Base-by-base conservation (phyloP, 2,329 filamentous ascomycete species). In the Elsinoe batatas region DNA sequence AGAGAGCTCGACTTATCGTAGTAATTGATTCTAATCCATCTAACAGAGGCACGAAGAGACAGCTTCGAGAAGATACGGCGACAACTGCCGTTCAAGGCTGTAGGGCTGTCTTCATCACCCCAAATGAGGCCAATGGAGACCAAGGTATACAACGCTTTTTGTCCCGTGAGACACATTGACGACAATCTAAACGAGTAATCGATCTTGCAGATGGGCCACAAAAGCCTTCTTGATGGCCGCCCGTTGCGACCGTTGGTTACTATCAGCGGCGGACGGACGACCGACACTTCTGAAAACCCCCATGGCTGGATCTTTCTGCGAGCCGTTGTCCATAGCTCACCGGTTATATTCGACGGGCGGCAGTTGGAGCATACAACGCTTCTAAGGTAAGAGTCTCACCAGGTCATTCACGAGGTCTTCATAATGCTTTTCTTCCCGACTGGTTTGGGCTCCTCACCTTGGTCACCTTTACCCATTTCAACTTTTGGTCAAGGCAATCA, bases 271-370 rank as follows among this genome's bases (percentile, higher is more conserved):
- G 26, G 15, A 55, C 36, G 32, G 40, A 44, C 53, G 37, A 46
- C 40, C 8, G 38, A 40, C 53, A 42, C 37, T 26, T 35, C 22
- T 26, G 18, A 26, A 42, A 55, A 55, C 38, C 53, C 53, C 36
- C 42, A 22, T 37, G 40, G 53, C 42, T 42, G 38, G 37, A 46
- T 26, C 20, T 15, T 13, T 37, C 40, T 55, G 38, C 32, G 30
- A 37, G 40, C 53, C 53, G 53, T 55, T 55, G 40, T 37, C 53
- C 53, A 55, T 55, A 55, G 53, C 40, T 44, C 38, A 55, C 53
- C 53, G 53, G 18, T 40, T 55, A 55, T 55, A 55, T 55, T 36
- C 40, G 53, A 47, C 53, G 53, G 53, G 17, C 22, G 38, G 20
- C 53, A 26, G 53, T 46, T 55, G 20, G 17, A 35, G 32, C 53